Evolutionary conservation across 371 early-diverging fungal species (phyloP).

Genomic region (Mortierella sp.): DNA sequence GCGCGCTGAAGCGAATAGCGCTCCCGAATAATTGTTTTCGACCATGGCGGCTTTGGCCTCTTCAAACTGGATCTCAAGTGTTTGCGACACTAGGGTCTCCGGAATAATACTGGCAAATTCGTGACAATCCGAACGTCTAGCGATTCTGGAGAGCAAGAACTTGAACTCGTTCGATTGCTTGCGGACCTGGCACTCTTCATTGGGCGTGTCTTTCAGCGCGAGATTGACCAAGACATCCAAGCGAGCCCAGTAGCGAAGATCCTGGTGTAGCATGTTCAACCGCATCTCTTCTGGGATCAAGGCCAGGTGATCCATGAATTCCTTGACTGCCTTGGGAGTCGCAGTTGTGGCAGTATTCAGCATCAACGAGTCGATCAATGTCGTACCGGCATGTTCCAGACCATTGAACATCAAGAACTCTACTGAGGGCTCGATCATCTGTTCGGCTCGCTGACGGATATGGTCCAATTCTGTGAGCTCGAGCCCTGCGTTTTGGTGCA

Average conservation of each 20-base stretch:
- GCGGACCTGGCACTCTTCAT: conserved; percentile 9
- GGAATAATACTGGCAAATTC: conserved; percentile 41
- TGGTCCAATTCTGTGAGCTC: conserved; percentile 5
- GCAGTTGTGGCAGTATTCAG: conserved; percentile 26
- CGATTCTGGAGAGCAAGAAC: conserved; percentile 46
- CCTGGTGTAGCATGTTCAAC: conserved; percentile 31
- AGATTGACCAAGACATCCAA: conserved; percentile 40
- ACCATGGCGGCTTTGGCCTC: conserved; percentile 50
- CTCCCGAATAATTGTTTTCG: conserved; percentile 40
- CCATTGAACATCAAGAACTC: conserved; percentile 29
- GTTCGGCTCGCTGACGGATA: conserved; percentile 24
- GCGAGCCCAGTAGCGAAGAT: conserved; percentile 46
- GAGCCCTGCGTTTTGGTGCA: conserved; percentile 14
- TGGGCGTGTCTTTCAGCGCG: conserved; percentile 22
- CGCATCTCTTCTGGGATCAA: conserved; percentile 38
- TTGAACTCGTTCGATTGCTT: conserved; percentile 45
- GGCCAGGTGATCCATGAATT: conserved; percentile 34
- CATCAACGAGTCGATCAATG: conserved; percentile 34
- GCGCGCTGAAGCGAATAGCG: conserved; percentile 18
- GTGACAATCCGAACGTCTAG: conserved; percentile 44
- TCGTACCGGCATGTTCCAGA: conserved; percentile 19
- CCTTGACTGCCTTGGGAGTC: conserved; percentile 21
- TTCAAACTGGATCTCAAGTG: conserved; percentile 44
- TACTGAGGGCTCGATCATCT: conserved; percentile 15
- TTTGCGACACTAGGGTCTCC: conserved; percentile 31